A percentile compares a stretch with the other conserved stretches of the same genome.
Conservation (phyloP, 1,284 basidiomycete genomes). For the Taiwanofungus camphoratus region DNA sequence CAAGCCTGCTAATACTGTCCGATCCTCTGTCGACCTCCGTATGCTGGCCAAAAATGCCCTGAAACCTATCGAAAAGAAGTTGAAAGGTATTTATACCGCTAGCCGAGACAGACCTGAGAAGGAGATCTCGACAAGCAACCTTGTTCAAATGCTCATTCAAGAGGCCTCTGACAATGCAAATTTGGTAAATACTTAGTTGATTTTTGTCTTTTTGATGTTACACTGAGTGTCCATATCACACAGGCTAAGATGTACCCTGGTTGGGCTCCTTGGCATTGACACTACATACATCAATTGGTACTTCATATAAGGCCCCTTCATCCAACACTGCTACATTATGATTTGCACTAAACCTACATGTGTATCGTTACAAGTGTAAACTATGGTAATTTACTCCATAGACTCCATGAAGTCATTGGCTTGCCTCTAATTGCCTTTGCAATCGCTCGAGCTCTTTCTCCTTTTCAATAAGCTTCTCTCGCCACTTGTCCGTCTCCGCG, state of each 20-base stretch:
- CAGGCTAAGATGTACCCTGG: conserved; percentile 80
- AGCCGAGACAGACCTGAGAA: conserved; percentile 50
- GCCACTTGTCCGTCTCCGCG: conserved; percentile 59
- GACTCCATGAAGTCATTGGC: not conserved
- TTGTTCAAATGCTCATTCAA: conserved; percentile 87
- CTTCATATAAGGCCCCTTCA: conserved; percentile 1
- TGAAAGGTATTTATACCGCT: conserved; percentile 67
- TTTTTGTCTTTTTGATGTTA: conserved; percentile 35
- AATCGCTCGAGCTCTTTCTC: conserved; percentile 66
- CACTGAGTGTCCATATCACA: not conserved
- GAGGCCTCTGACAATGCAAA: conserved; percentile 75
- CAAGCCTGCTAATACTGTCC: conserved; percentile 36
- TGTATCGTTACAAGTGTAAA: not conserved
- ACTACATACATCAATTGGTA: too few species aligned
- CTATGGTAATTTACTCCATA: not conserved
- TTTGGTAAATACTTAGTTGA: conserved; percentile 51
- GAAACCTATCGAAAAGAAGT: conserved; percentile 76
- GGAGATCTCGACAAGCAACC: conserved; percentile 75
- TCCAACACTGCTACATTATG: conserved; percentile 1
- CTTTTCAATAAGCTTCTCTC: conserved; percentile 57
- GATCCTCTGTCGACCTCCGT: conserved; percentile 47
- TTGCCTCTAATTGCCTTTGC: conserved; percentile 43
- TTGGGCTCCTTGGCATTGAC: conserved; percentile 80
- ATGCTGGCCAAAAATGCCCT: conserved; percentile 71
- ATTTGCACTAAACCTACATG: conserved; percentile 3